phyloP scores from a whole-genome alignment of 116 monocot species.

The Dioscorea cayenensis region DNA sequence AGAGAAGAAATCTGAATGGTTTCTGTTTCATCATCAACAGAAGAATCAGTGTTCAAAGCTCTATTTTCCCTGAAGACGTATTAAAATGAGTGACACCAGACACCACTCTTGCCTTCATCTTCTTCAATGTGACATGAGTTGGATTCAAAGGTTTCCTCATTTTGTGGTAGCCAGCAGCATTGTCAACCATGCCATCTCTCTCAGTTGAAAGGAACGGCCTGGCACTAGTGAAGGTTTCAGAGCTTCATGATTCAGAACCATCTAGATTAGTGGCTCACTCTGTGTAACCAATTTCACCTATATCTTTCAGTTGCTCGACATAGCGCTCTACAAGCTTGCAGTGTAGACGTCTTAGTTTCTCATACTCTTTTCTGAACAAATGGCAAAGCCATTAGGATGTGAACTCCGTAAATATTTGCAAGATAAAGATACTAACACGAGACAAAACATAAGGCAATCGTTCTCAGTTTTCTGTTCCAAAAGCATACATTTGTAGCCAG shows the following conservation, averaged over 20 bases:
- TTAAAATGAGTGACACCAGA: conserved; percentile 33
- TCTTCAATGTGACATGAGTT: conserved; percentile 2
- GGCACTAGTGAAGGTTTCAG: conserved; percentile 7
- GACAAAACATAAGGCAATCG: background rate
- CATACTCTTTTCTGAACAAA: conserved; percentile 40
- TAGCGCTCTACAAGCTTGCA: conserved; percentile 7
- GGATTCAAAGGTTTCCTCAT: background rate
- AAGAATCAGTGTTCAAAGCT: conserved; percentile 20
- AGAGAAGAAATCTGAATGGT: background rate
- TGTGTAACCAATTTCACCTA: conserved; percentile 7
- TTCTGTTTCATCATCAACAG: conserved; percentile 27
- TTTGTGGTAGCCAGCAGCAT: background rate
- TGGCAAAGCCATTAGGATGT: background rate
- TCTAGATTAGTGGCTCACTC: conserved; percentile 12
- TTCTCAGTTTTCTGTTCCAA: background rate
- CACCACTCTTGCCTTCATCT: conserved; percentile 20
- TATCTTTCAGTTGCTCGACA: conserved; percentile 16
- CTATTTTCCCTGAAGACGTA: conserved; percentile 11
- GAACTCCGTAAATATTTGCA: background rate
- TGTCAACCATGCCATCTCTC: conserved; percentile 1
- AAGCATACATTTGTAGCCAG: background rate
- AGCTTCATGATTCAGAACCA: conserved; percentile 5
- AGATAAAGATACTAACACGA: background rate
- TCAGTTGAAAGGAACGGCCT: conserved; percentile 1
- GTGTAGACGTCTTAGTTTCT: conserved; percentile 43